Conservation (phyloP, 1,139 yeast genomes). For the Taiozyma onychis region DNA sequence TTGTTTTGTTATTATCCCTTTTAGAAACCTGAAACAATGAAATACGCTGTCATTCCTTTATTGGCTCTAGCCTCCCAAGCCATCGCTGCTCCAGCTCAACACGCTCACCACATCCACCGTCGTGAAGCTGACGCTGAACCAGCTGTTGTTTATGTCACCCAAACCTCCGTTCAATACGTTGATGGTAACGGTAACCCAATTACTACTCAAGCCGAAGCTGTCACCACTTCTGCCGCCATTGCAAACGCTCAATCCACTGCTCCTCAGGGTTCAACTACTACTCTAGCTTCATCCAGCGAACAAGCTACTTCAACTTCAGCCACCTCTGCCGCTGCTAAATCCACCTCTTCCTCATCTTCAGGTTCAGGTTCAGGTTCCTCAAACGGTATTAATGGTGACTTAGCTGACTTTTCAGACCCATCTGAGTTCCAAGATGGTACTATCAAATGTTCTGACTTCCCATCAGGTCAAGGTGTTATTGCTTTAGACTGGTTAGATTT, state of each 20-base stretch:
- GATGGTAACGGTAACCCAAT: conserved; percentile 33
- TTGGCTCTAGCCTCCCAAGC: conserved; percentile 31
- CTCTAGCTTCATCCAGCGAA: conserved; percentile 4
- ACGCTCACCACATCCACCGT: conserved; percentile 50
- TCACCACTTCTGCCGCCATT: conserved; percentile 21
- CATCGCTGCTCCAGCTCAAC: conserved; percentile 41
- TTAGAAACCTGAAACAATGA: conserved; percentile 10
- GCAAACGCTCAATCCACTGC: conserved; percentile 22
- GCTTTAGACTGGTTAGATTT: conserved; percentile 72
- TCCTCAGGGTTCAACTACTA: conserved; percentile 9
- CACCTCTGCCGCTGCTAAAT: conserved; percentile 14
- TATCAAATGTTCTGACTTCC: conserved; percentile 71
- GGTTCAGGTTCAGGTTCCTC: conserved; percentile 22
- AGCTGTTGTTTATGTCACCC: conserved; percentile 51
- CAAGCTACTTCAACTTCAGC: conserved; percentile 6
- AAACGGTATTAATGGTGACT: conserved; percentile 45
- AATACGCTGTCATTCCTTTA: conserved; percentile 20
- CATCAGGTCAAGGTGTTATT: conserved; percentile 88
- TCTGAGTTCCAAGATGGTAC: conserved; percentile 75
- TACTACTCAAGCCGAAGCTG: conserved; percentile 18
- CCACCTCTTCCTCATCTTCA: conserved; percentile 32
- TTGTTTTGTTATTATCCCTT: not conserved
- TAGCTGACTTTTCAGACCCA: conserved; percentile 49
- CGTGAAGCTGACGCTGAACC: conserved; percentile 39
- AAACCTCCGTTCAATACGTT: conserved; percentile 44